Base-by-base conservation (phyloP, 176 grass and related monocot genomes). In the Oryza rufipogon region DNA sequence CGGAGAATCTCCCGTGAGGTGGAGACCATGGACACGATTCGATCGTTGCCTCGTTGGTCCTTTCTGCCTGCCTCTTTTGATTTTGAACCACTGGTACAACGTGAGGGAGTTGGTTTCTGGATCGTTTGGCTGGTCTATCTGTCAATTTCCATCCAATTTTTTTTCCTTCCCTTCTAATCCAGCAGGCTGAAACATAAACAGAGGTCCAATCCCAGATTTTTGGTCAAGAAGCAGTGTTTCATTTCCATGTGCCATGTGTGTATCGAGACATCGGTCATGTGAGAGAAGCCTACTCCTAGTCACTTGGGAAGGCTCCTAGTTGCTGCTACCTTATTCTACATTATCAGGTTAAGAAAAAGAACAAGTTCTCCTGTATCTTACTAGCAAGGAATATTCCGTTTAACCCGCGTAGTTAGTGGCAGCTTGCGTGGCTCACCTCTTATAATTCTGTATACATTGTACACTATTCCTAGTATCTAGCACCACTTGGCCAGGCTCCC, bases 1-100 rank as follows among this genome's bases (percentile, higher is more conserved):
- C 80, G 84, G 70, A 42, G 75, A 87, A 87, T 87, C 84, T 90
- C 47, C 61, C 17, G 30, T 65, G 76, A 10, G 46, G 68, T 41
- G 71, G 23, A 15, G 6, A 13, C 33, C 32, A 6, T 2, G 5
- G 14, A 6, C 39, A 6, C 25, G 60, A 54, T 39, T 48, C 22
- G 68, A 44, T 44, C 22, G 39, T 26, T 26, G 26, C 26, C 26
- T 26, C 1, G 26, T 1, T 22, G 61, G 69, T 39, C 44, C 80
- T 66, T 48, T 38, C 73, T 20, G 22, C 73, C 66, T 12, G 19
- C 38, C 32, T 38, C 54, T 65, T 77, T 64, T 82, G 70, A 84
- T 65, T 77, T 64, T 82, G 70, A 84, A 73, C 74, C 67, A 17
- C 39, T 12, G 44, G 6, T n/a, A 58, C 16, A 66, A 73, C 65